A percentile compares a stretch with the other conserved stretches of the same genome.
phyloP scores from a whole-genome alignment of 2,329 filamentous ascomycete genomes.

The Neophaeococcomyces mojaviensis region DNA sequence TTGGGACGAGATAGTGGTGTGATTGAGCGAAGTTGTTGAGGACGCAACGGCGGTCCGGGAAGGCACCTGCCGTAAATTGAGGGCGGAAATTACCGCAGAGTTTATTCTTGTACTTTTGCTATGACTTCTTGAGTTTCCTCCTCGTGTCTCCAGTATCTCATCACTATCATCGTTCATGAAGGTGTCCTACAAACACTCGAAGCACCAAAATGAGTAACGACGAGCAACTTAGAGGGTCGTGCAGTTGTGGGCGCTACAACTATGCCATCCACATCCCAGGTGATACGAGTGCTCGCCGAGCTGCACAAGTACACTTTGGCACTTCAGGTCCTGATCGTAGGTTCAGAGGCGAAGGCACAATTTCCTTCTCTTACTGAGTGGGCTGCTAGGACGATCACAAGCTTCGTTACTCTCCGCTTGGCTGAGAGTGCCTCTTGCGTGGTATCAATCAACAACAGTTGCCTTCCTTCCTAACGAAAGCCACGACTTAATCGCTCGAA shows the following conservation, averaged over 20 bases:
- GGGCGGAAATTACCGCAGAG: no score
- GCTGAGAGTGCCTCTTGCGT: conserved; percentile 71
- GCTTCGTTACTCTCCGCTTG: conserved; percentile 70
- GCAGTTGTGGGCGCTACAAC: conserved; percentile 77
- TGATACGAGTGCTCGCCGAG: conserved; percentile 33
- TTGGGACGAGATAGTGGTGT: no score
- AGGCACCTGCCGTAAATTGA: no score
- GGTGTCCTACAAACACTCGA: not conserved
- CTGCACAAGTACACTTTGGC: conserved; percentile 67
- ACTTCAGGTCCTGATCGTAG: conserved; percentile 63
- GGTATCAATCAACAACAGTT: conserved; percentile 70
- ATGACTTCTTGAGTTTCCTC: no score
- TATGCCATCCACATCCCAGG: conserved; percentile 67
- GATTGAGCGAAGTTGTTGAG: no score
- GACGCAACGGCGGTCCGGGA: no score
- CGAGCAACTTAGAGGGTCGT: conserved; percentile 59
- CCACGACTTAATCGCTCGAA: conserved; percentile 56
- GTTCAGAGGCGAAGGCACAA: conserved; percentile 26
- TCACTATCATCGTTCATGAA: not conserved
- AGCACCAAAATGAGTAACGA: not conserved
- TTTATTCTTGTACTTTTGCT: no score
- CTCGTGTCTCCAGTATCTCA: no score
- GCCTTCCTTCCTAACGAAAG: conserved; percentile 74
- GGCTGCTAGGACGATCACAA: conserved; percentile 50
- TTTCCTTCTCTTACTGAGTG: conserved; percentile 24